Evolutionary conservation across 108 stramenopile species (phyloP).

Genomic region (Poteriospumella lacustris): DNA sequence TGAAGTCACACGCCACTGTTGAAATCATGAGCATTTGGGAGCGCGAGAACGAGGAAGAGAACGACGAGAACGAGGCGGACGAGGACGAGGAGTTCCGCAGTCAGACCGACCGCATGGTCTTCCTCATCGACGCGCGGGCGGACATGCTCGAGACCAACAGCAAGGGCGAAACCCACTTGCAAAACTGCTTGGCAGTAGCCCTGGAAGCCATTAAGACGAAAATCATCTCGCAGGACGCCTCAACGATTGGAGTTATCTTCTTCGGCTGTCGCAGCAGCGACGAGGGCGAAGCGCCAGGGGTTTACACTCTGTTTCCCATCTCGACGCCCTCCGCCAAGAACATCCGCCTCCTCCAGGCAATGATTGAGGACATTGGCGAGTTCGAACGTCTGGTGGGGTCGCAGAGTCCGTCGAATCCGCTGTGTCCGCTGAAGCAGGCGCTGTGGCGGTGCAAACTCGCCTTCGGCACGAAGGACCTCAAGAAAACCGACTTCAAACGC

Average conservation of each 20-base stretch:
- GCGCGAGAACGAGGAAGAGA: slow-evolving; percentile 36
- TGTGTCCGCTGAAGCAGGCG: slow-evolving; percentile 19
- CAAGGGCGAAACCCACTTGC: not conserved
- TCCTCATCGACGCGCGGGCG: slow-evolving; percentile 8
- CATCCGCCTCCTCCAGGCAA: not conserved
- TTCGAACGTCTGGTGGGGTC: not conserved
- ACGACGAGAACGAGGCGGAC: slow-evolving; percentile 45
- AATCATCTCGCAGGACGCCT: slow-evolving; percentile 22
- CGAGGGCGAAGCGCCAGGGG: slow-evolving; percentile 46
- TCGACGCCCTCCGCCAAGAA: not conserved
- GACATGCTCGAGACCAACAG: not conserved
- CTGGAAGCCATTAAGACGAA: slow-evolving; percentile 43
- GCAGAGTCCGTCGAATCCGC: no score
- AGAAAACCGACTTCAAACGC: slow-evolving; percentile 13
- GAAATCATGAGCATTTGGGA: no score
- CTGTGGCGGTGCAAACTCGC: slow-evolving; percentile 15
- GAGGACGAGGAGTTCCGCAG: slow-evolving; percentile 47
- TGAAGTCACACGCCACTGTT: no score
- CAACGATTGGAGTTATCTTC: not conserved
- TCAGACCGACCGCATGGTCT: not conserved
- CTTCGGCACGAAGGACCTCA: not conserved
- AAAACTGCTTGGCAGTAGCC: not conserved
- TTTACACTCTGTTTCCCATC: not conserved
- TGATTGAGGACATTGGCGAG: not conserved
- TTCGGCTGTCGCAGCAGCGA: slow-evolving; percentile 32